Conservation (phyloP, 306 rosid genomes). For the Urtica urens region DNA sequence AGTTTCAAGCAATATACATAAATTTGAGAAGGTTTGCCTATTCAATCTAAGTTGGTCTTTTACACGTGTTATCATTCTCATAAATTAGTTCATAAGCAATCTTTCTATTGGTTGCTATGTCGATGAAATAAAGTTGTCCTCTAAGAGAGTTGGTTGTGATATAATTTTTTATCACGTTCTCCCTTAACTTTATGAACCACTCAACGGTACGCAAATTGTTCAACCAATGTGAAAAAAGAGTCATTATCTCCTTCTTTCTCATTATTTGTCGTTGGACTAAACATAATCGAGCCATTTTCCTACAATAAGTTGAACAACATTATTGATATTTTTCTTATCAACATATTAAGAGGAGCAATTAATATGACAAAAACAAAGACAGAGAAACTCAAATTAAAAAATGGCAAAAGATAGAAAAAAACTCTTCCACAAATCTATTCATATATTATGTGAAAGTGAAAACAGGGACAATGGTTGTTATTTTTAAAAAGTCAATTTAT, state of each 20-base stretch:
- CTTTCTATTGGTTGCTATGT: background rate
- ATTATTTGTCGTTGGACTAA: background rate
- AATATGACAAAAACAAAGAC: too few relatives aligned
- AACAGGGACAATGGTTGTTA: too few relatives aligned
- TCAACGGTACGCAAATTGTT: background rate
- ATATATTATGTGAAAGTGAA: too few relatives aligned
- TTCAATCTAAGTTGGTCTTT: background rate
- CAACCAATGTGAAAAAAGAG: background rate
- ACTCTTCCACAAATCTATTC: too few relatives aligned
- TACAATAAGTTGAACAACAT: too few relatives aligned
- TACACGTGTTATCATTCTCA: background rate
- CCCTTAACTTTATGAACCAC: background rate
- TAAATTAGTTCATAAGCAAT: background rate
- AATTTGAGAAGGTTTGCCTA: background rate
- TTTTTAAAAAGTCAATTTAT: too few relatives aligned
- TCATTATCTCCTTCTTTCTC: background rate
- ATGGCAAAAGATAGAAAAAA: too few relatives aligned
- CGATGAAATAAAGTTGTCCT: background rate
- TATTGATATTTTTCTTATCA: too few relatives aligned
- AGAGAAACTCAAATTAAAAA: too few relatives aligned
- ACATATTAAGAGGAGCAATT: too few relatives aligned
- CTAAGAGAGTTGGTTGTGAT: background rate
- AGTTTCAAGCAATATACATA: background rate
- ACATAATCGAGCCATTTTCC: background rate
- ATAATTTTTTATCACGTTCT: background rate